phyloP scores from a whole-genome alignment of 2,329 filamentous ascomycete genomes.

The Trichoderma gracile region DNA sequence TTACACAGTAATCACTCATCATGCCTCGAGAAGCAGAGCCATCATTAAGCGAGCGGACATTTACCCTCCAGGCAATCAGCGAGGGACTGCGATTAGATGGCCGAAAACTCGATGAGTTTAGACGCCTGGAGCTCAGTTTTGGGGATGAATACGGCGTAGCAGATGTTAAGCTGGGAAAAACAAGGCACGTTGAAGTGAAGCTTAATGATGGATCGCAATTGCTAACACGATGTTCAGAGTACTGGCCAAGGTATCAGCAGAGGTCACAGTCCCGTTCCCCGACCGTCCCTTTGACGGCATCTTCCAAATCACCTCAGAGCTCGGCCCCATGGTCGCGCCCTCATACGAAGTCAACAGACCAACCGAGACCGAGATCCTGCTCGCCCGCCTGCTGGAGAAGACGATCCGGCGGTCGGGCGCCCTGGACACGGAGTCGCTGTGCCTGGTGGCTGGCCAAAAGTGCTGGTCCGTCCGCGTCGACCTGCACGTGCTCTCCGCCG shows the following conservation, averaged over 20 bases:
- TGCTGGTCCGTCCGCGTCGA: conserved; percentile 91
- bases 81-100: conserved; percentile 83
- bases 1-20: conserved; percentile 33
- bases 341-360: conserved; percentile 84
- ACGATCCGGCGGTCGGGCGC: conserved; percentile 89
- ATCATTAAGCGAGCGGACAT: conserved; percentile 83
- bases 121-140: conserved; percentile 75
- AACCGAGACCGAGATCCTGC: conserved; percentile 79
- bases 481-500: conserved; percentile 86
- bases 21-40: conserved; percentile 95
- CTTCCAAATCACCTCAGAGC: conserved; percentile 88
- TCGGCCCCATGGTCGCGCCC: conserved; percentile 89
- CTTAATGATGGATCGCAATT: background rate
- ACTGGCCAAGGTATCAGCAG: conserved; percentile 80
- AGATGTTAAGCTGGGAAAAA: conserved; percentile 86
- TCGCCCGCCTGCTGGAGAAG: conserved; percentile 89
- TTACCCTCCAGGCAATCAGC: conserved; percentile 78
- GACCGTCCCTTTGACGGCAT: conserved; percentile 94
- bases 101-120: conserved; percentile 76
- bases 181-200: conserved; percentile 60
- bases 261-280: conserved; percentile 79
- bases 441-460: conserved; percentile 85
- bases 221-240: conserved; percentile 55
- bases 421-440: conserved; percentile 92
- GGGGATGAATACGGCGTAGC: conserved; percentile 89